phyloP scores from a whole-genome alignment of 345 rosid genomes.

The Leavenworthia alabamica region DNA sequence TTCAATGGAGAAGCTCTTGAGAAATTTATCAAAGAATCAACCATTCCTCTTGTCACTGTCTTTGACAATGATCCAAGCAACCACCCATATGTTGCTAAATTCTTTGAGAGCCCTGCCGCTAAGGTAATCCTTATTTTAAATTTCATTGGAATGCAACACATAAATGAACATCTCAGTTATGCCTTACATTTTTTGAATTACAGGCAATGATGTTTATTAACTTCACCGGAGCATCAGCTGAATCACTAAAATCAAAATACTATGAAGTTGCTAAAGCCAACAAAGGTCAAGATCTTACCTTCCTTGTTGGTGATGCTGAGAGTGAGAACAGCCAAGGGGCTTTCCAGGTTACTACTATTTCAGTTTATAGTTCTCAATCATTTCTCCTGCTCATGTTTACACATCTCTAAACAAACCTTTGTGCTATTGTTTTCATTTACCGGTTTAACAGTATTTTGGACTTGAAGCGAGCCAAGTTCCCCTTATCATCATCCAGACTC shows the following conservation, averaged over 20 bases:
- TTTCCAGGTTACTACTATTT: conserved; percentile 56
- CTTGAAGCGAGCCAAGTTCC: conserved; percentile 77
- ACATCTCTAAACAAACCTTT: background rate
- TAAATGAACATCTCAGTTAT: background rate
- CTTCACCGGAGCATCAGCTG: conserved; percentile 50
- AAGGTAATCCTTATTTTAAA: conserved; percentile 44
- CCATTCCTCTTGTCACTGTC: conserved; percentile 63
- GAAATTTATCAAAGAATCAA: conserved; percentile 75
- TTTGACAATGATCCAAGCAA: conserved; percentile 65
- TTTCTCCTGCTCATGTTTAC: background rate
- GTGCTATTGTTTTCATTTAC: conserved; percentile 13
- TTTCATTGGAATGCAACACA: background rate
- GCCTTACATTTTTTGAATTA: background rate
- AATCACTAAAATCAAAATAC: conserved; percentile 56
- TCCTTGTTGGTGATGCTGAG: conserved; percentile 86
- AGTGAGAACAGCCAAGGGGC: conserved; percentile 83
- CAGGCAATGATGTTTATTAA: conserved; percentile 89
- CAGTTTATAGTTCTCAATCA: background rate
- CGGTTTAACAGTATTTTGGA: conserved; percentile 75
- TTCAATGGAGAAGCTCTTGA: conserved; percentile 64
- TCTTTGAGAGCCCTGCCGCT: conserved; percentile 57
- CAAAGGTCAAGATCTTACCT: conserved; percentile 61
- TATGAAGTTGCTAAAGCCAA: conserved; percentile 63
- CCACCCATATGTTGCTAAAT: conserved; percentile 72
- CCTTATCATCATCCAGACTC: conserved; percentile 60